These are phyloP conservation scores for Kandelia obovata DNA, from an alignment of 345 rosid genomes.

Conservation along the genomic window DNA sequence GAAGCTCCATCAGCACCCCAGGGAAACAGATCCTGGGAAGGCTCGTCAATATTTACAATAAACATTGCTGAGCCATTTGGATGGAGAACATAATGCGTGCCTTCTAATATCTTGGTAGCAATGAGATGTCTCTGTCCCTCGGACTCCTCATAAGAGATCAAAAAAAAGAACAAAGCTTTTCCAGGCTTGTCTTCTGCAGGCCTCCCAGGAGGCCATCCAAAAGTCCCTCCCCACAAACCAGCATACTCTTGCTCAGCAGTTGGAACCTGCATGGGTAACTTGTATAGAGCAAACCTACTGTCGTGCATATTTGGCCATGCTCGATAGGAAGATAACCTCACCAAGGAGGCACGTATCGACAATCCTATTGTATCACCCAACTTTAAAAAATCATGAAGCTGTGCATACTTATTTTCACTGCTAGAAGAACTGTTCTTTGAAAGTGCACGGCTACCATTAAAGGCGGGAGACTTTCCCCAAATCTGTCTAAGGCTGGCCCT, in stretches of 20 bases:
- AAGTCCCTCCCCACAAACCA: conserved; percentile 5
- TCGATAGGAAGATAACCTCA: background rate
- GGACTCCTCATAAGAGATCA: conserved; percentile 70
- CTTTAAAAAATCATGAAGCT: conserved; percentile 45
- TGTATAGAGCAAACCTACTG: background rate
- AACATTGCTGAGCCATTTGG: conserved; percentile 95
- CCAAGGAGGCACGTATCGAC: background rate
- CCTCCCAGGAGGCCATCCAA: conserved; percentile 16
- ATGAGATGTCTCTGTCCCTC: conserved; percentile 49
- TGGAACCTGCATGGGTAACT: background rate
- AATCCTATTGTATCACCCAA: conserved; percentile 63
- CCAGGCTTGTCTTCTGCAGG: conserved; percentile 52
- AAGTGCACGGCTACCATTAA: conserved; percentile 25
- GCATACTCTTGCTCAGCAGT: conserved; percentile 42
- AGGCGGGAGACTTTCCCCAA: conserved; percentile 49
- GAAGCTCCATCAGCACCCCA: conserved; percentile 59
- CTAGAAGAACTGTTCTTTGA: conserved; percentile 24
- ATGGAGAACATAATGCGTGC: conserved; percentile 76
- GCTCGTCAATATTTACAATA: conserved; percentile 60
- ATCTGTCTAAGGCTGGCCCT: conserved; percentile 31
- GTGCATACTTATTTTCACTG: background rate
- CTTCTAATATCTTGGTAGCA: conserved; percentile 86
- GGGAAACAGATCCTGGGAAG: conserved; percentile 65
- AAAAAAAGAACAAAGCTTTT: conserved; percentile 35
- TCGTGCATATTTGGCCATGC: conserved; percentile 9